A percentile compares a stretch with the other conserved stretches of the same genome.
Evolutionary conservation across 176 grass and related monocot species (phyloP).

Genomic region (Musa beccarii): DNA sequence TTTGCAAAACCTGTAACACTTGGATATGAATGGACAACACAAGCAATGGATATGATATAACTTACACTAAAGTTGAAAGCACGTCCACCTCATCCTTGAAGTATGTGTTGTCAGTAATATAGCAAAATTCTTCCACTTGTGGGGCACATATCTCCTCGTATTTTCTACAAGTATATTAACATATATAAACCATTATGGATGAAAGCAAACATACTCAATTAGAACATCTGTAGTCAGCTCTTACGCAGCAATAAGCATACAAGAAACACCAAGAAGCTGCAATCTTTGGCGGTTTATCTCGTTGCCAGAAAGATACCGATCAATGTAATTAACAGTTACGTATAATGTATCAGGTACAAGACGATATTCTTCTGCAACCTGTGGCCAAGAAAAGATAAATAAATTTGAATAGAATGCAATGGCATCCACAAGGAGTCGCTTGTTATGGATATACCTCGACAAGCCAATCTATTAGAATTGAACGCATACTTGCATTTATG

Average conservation of each 20-base stretch:
- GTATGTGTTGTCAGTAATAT: slow-evolving; percentile 98
- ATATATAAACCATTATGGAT: slow-evolving; percentile 5
- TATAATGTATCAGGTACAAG: slow-evolving; percentile 92
- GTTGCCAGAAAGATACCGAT: slow-evolving; percentile 88
- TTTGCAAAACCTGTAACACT: slow-evolving; percentile 61
- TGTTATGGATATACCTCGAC: slow-evolving; percentile 52
- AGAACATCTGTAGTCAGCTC: slow-evolving; percentile 20
- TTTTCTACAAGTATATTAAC: slow-evolving; percentile 46
- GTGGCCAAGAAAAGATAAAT: slow-evolving; percentile 10
- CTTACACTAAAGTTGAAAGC: background rate
- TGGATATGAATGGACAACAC: background rate
- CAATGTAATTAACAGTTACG: slow-evolving; percentile 88
- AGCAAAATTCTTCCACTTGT: slow-evolving; percentile 99
- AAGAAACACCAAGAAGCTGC: slow-evolving; percentile 95
- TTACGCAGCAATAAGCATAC: slow-evolving; percentile 98
- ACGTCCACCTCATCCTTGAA: slow-evolving; percentile 81
- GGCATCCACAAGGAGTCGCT: background rate
- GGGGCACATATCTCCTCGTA: slow-evolving; percentile 98
- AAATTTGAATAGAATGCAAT: slow-evolving; percentile 1
- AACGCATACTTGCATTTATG: slow-evolving; percentile 84
- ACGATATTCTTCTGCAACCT: slow-evolving; percentile 95
- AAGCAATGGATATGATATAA: background rate
- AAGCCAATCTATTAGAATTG: slow-evolving; percentile 97
- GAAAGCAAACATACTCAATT: background rate
- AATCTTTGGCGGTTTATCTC: slow-evolving; percentile 83